Base-by-base conservation (phyloP, 1,284 basidiomycete species). In the Cutaneotrichosporon cyanovorans region DNA sequence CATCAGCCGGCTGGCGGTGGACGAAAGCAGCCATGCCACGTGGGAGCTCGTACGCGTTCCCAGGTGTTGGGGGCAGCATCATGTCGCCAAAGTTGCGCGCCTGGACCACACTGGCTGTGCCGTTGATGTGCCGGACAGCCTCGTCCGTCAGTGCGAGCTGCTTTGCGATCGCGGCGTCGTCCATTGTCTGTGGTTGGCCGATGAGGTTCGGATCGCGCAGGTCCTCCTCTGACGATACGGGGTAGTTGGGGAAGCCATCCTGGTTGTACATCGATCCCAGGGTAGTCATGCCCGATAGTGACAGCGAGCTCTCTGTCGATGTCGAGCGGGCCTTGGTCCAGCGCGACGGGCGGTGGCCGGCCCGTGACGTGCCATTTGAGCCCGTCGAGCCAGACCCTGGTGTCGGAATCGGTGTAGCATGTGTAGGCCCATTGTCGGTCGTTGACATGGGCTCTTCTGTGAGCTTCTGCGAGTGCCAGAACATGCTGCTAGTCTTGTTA, bases 221-320 rank as follows among this genome's bases (percentile, higher is more conserved):
- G 34, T 56, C 50, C 9, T 55, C 53, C 18, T 41, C 51, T 21
- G 47, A 50, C 20, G 45, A 36, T 14, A 36, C 38, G 11, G 51
- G 50, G 48, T 53, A 53, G 28, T 51, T 54, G 2, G 63, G 61
- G 43, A 66, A 69, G 1, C 67, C 67, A 22, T 69, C 67, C 20
- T 61, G 55, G 36, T 64, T 65, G 48, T 69, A 69, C 46, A 60
- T 63, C 9, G 64, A 63, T 16, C 67, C 65, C 20, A 69, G 53
- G 32, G 55, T 53, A 1, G 51, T 47, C 14, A 52, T 52, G 18
- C 51, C 54, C 15, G 58, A 60, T 10, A 53, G 37, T 12, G 57
- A 51, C 10, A 54, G 18, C 9, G 58, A 59, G 11, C 61, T 59
- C 30, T 66, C 66, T 22, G 66, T 66, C 0, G 63, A 66, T 1